These are phyloP conservation scores for Alternaria rosae DNA, from an alignment of 2,329 filamentous ascomycete genomes.

Conservation along the genomic window DNA sequence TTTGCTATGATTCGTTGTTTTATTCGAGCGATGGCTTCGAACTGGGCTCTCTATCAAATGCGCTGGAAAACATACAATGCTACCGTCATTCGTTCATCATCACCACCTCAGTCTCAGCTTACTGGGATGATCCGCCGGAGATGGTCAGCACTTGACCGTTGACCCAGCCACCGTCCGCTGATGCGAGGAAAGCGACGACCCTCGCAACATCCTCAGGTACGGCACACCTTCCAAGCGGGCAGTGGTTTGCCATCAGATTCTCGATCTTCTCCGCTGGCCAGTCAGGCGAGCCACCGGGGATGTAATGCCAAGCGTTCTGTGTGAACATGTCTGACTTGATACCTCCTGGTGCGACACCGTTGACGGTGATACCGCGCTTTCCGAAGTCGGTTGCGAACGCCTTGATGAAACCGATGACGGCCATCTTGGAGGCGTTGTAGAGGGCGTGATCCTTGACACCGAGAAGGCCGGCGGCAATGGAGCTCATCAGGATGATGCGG, in stretches of 20 bases:
- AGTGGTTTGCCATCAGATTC: slow-evolving; percentile 58
- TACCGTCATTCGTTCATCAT: neutral
- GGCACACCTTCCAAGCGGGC: slow-evolving; percentile 58
- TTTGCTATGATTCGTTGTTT: neutral
- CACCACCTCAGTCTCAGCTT: slow-evolving; percentile 4
- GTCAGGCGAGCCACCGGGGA: slow-evolving; percentile 58
- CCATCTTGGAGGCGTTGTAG: slow-evolving; percentile 76
- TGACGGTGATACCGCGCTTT: slow-evolving; percentile 72
- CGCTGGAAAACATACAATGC: slow-evolving; percentile 1
- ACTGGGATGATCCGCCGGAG: slow-evolving; percentile 52
- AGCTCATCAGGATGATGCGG: slow-evolving; percentile 76
- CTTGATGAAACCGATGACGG: slow-evolving; percentile 75
- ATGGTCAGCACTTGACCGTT: slow-evolving; percentile 53
- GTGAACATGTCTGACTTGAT: slow-evolving; percentile 82
- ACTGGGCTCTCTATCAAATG: neutral
- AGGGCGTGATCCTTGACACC: slow-evolving; percentile 75
- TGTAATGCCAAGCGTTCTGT: slow-evolving; percentile 65
- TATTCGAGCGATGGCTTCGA: slow-evolving; percentile 5
- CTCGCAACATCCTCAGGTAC: slow-evolving; percentile 55
- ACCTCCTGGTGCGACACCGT: slow-evolving; percentile 74
- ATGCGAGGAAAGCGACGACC: slow-evolving; percentile 52
- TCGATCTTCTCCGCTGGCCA: slow-evolving; percentile 60
- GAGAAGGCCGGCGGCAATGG: slow-evolving; percentile 71
- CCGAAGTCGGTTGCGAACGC: slow-evolving; percentile 76
- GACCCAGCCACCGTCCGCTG: slow-evolving; percentile 52